Evolutionary conservation across 2,329 filamentous ascomycete species (phyloP), one percentile per base, ranked within the genome.

Genomic region (Massarina eburnea): DNA sequence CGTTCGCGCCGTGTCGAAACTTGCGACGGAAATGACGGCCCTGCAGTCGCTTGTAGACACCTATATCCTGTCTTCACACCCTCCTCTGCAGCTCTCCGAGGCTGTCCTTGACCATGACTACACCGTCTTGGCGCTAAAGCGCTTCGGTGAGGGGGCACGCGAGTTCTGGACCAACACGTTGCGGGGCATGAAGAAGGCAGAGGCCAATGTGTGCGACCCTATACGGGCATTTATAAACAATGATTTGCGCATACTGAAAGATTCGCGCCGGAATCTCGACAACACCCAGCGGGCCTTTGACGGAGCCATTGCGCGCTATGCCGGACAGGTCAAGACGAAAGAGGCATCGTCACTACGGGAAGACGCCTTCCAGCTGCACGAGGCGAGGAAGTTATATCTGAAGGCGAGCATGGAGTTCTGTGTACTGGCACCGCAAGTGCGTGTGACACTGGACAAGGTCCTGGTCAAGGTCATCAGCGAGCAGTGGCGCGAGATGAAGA

Each of bases 401-500:
- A 92, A 91, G 66, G 88, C 91, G 1, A 91, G 89, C 12, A 85
- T 99, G 82, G 94, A 99, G 70, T 97, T 91, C 67, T 95, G 89
- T 60, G 83, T 94, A 55, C 80, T 90, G 56, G 89, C 89, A 1
- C 91, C 94, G 1, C 90, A 96, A 68, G 73, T 97, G 36, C 84
- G 94, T 38, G 84, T 87, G 58, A 83, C 86, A 1, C 79, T 97
- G 47, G 94, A 99, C 69, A 90, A 88, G 72, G 73, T 97, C 26
- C 77, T 99, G 12, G 89, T 97, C 49, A 84, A 83, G 51, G 79
- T 96, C 10, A 95, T 91, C 49, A 84, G 82, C 43, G 91, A 96
- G 58, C 82, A 95, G 57, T 96, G 89, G 88, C 84, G 85, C 50
- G 91, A 97, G 64, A 85, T 96, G 79, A 88, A 84, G 61, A 75